Base-by-base conservation (phyloP, 495 filamentous ascomycete genomes). In the Hyphodiscus hymeniophilus region DNA sequence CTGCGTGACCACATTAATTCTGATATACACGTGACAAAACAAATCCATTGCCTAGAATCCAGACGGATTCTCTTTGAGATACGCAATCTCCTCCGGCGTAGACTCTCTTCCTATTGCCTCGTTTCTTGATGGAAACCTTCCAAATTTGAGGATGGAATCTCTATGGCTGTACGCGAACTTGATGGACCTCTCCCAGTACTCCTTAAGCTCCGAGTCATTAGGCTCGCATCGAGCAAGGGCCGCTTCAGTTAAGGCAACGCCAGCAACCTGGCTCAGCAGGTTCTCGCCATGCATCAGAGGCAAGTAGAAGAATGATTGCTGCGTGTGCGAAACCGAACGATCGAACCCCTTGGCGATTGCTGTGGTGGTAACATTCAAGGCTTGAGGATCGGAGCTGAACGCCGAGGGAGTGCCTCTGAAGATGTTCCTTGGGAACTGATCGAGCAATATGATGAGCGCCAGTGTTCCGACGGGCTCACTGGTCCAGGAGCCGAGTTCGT, bases 231-330 rank as follows among this genome's bases (percentile, higher is more conserved):
- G 26, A n/a, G 46, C 33, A 12, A 36, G 6, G 33, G 62, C 32
- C 1, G 58, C 51, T 16, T 62, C 61, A 41, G 55, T 66, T 2
- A 64, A 38, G 18, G 57, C 55, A 13, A 60, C 32, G 1, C 48
- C 58, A 3, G 58, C 48, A 22, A 64, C 46, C 45, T 68, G 66
- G 33, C 58, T 58, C 11, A 58, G 46, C 23, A 68, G 31, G 12
- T 52, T 36, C 45, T 68, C 67, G 16, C 54, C 55, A 32, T 67
- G 67, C 49, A 60, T 63, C 16, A 70, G 57, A 0, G 64, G 63
- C 7, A 63, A 47, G 45, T 68, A 68, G 40, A 70, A 57, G 38
- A 64, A 67, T 7, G 56, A 43, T 45, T 55, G 55, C 32, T 64
- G 59, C 10, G 58, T 48, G 6, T 16, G 20, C 0, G 55, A 38